Conservation (phyloP, 2,329 filamentous ascomycete species). For the Thielaviopsis punctulata region DNA sequence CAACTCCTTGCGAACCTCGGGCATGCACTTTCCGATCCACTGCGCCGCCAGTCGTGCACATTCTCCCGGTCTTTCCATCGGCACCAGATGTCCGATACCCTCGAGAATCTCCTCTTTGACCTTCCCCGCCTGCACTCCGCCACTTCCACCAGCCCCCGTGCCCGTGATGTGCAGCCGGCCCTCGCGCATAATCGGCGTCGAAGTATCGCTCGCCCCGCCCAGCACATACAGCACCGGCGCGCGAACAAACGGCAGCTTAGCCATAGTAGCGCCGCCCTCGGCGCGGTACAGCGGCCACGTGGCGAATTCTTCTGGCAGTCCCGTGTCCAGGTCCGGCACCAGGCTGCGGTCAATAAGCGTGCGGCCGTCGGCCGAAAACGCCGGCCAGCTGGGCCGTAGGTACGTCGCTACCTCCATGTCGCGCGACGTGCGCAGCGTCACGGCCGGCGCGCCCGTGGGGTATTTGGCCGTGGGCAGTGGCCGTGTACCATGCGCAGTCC, state of each 20-base stretch:
- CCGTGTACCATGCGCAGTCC: constrained; percentile 60
- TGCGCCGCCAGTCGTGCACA: constrained; percentile 43
- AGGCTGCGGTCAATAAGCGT: constrained; percentile 23
- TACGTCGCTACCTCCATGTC: constrained; percentile 74
- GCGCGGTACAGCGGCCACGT: constrained; percentile 47
- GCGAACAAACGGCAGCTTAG: constrained; percentile 39
- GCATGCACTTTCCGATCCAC: constrained; percentile 41
- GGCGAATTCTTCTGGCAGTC: constrained; percentile 20
- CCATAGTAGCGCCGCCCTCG: constrained; percentile 40
- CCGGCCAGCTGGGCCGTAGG: constrained; percentile 40
- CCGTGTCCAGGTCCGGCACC: constrained; percentile 29
- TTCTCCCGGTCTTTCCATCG: constrained; percentile 57
- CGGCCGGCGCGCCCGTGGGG: constrained; percentile 21
- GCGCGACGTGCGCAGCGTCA: constrained; percentile 66
- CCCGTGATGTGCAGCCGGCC: constrained; percentile 50
- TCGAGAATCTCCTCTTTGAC: constrained; percentile 50
- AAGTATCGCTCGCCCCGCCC: constrained; percentile 42
- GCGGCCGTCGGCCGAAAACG: constrained; percentile 22
- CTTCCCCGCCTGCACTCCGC: constrained; percentile 43
- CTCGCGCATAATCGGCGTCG: constrained; percentile 29
- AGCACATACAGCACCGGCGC: constrained; percentile 55
- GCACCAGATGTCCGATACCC: constrained; percentile 59
- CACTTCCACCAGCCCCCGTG: constrained; percentile 46
- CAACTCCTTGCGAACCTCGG: constrained; percentile 39
- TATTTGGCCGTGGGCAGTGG: constrained; percentile 26